A percentile compares a stretch with the other conserved stretches of the same genome.
Evolutionary conservation across 164 flowering plant species (phyloP).

Genomic region (Buxus sempervirens): DNA sequence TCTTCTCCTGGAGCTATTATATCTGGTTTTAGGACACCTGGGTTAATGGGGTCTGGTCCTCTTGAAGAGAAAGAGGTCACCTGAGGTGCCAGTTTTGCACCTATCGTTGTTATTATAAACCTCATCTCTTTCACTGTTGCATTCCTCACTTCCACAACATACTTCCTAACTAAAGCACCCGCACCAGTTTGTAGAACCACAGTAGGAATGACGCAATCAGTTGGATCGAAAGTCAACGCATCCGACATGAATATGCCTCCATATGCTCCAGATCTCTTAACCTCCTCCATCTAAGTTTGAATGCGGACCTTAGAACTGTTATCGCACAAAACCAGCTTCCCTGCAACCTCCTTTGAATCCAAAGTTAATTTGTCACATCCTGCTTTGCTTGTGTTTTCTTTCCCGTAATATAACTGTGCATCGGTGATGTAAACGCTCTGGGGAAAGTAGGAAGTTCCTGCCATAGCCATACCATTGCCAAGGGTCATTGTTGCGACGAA

Average conservation of each 20-base stretch:
- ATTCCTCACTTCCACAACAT: conserved; percentile 3
- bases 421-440: conserved; percentile 17
- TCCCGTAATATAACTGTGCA: conserved; percentile 23
- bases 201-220: conserved; percentile 18
- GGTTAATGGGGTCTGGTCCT: conserved; percentile 28
- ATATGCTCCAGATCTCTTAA: conserved; percentile 17
- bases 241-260: conserved; percentile 26
- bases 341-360: conserved; percentile 19
- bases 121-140: conserved; percentile 24
- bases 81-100: conserved; percentile 27
- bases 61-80: conserved; percentile 29
- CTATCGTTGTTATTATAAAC: conserved; percentile 22
- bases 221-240: not conserved
- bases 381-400: conserved; percentile 14
- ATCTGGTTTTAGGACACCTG: conserved; percentile 28
- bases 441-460: conserved; percentile 29
- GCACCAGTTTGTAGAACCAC: conserved; percentile 6
- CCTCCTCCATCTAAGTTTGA: conserved; percentile 13
- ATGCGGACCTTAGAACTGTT: not conserved
- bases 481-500: conserved; percentile 18
- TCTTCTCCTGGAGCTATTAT: conserved; percentile 34
- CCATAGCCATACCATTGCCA: conserved; percentile 8
- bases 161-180: conserved; percentile 14
- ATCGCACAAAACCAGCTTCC: conserved; percentile 29
- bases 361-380: conserved; percentile 12